Evolutionary conservation across 2,329 filamentous ascomycete species (phyloP).

Genomic region (Aotearoamyces nothofagi): DNA sequence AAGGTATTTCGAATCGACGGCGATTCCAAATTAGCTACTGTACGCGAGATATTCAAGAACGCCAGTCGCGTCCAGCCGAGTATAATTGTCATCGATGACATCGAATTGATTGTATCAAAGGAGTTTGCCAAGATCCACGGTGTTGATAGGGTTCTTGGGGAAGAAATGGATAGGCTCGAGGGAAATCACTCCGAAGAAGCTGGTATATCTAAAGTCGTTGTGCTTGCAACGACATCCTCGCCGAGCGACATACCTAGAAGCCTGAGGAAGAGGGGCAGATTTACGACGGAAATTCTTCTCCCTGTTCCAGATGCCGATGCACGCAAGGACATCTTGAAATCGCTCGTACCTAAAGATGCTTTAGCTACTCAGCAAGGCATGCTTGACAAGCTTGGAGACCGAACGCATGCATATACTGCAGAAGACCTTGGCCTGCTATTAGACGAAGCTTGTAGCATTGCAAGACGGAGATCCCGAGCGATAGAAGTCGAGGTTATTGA

Average conservation of each 20-base stretch:
- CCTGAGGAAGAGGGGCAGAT: conserved; percentile 48
- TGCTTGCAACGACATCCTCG: conserved; percentile 63
- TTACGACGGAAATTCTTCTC: conserved; percentile 54
- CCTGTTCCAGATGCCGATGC: conserved; percentile 60
- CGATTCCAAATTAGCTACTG: conserved; percentile 37
- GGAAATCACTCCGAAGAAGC: conserved; percentile 11
- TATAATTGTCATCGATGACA: conserved; percentile 63
- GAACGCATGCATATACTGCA: conserved; percentile 78
- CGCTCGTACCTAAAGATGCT: conserved; percentile 26
- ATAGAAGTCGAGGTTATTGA: conserved; percentile 9
- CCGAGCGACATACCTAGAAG: conserved; percentile 55
- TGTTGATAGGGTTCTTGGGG: conserved; percentile 33
- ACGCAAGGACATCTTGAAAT: conserved; percentile 59
- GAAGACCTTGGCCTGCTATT: conserved; percentile 58
- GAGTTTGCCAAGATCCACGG: conserved; percentile 33
- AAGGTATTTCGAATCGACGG: conserved; percentile 46
- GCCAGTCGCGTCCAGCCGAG: conserved; percentile 57
- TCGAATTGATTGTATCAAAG: conserved; percentile 55
- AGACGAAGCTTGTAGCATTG: conserved; percentile 29
- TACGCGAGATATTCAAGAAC: conserved; percentile 55
- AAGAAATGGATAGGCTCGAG: conserved; percentile 39
- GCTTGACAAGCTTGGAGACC: conserved; percentile 47
- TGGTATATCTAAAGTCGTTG: conserved; percentile 40
- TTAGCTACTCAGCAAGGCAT: conserved; percentile 32
- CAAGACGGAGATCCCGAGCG: conserved; percentile 11